phyloP scores from a whole-genome alignment of 116 monocot species.

The Papilionanthe hybrid region DNA sequence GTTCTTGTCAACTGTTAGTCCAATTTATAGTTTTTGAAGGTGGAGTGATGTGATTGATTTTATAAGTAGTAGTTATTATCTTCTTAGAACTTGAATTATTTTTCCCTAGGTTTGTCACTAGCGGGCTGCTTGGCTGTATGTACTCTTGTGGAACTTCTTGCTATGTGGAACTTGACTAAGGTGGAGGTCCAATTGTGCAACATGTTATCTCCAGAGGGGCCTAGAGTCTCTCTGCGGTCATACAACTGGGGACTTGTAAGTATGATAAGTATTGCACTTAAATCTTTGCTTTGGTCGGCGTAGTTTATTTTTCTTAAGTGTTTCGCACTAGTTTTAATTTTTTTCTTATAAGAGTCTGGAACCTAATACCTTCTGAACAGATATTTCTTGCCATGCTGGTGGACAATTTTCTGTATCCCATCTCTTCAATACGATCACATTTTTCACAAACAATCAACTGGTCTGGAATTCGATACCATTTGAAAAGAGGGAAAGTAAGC shows the following conservation, averaged over 20 bases:
- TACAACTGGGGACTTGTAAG: slow-evolving; percentile 96
- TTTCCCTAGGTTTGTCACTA: slow-evolving; percentile 52
- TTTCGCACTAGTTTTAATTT: not conserved
- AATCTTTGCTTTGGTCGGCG: no score
- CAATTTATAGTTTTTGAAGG: no score
- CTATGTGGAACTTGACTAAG: slow-evolving; percentile 97
- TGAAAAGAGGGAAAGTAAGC: slow-evolving; percentile 78
- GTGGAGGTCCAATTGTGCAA: slow-evolving; percentile 87
- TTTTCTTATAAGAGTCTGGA: not conserved
- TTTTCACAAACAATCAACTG: slow-evolving; percentile 92
- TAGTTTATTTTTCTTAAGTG: no score
- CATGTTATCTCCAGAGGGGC: slow-evolving; percentile 87
- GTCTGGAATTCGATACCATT: slow-evolving; percentile 83
- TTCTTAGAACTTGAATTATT: not conserved
- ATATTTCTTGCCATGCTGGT: slow-evolving; percentile 90
- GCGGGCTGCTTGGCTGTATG: slow-evolving; percentile 52
- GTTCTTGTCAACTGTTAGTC: no score
- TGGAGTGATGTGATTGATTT: not conserved
- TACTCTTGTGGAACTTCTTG: slow-evolving; percentile 78
- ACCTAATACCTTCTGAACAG: slow-evolving; percentile 29
- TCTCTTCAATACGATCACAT: slow-evolving; percentile 80
- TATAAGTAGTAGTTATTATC: not conserved
- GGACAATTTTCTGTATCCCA: slow-evolving; percentile 89
- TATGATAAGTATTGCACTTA: not conserved
- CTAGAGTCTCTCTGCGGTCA: slow-evolving; percentile 62